Conservation (phyloP, 139 green algal genomes). For the Chlamydomonas applanata region DNA sequence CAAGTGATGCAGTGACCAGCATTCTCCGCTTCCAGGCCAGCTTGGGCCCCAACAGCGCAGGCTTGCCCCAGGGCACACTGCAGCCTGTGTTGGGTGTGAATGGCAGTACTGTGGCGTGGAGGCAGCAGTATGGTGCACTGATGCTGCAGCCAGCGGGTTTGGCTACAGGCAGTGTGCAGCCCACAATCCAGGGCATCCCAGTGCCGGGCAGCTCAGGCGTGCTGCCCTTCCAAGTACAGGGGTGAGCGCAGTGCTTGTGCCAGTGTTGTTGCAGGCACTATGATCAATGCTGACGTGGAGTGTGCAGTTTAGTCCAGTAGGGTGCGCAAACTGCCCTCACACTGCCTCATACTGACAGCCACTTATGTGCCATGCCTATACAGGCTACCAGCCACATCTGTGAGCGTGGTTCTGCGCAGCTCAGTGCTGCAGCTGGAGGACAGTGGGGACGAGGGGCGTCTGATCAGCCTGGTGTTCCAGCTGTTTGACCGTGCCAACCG, state of each 20-base stretch:
- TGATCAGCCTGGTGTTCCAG: constrained; percentile 29
- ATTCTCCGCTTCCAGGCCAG: neutral
- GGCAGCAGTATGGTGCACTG: constrained; percentile 6
- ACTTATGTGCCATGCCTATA: too few relatives aligned
- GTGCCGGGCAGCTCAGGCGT: too few relatives aligned
- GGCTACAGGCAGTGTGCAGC: neutral
- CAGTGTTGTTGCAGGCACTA: neutral
- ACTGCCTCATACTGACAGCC: too few relatives aligned
- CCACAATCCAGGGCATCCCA: neutral
- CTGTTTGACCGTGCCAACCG: constrained; percentile 22
- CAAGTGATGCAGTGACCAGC: neutral
- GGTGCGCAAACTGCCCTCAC: too few relatives aligned
- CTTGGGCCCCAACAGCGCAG: neutral
- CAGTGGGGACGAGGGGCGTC: constrained; percentile 13
- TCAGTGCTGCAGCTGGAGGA: constrained; percentile 27
- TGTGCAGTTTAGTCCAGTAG: too few relatives aligned
- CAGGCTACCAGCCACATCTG: constrained; percentile 13
- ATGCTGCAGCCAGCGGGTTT: neutral
- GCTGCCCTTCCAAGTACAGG: too few relatives aligned
- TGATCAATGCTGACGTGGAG: too few relatives aligned
- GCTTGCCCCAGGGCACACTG: neutral
- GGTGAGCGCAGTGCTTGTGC: too few relatives aligned
- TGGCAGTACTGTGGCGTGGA: constrained; percentile 10
- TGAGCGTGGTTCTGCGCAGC: constrained; percentile 24
- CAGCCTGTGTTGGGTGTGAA: constrained; percentile 4